Conservation (phyloP, 805 yeast species). For the Saturnispora sanitii region DNA sequence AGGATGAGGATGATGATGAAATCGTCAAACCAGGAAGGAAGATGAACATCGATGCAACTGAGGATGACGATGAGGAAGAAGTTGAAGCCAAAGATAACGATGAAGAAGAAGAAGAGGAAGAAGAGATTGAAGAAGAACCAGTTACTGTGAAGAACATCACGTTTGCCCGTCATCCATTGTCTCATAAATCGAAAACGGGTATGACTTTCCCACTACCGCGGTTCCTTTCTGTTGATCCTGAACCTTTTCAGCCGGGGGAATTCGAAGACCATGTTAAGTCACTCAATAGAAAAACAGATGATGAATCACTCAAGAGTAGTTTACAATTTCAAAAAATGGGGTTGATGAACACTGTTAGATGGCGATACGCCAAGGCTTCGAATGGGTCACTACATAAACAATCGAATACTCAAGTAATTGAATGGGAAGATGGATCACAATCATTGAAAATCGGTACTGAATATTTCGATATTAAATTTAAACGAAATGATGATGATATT, state of each 20-base stretch:
- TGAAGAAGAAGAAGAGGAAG: slow-evolving; percentile 28
- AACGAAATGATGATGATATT: slow-evolving; percentile 59
- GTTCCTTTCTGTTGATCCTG: slow-evolving; percentile 71
- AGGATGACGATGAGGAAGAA: slow-evolving; percentile 21
- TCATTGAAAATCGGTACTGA: slow-evolving; percentile 85
- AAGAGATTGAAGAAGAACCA: slow-evolving; percentile 24
- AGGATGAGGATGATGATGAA: slow-evolving; percentile 4
- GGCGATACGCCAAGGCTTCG: slow-evolving; percentile 82
- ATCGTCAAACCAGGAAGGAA: neutral
- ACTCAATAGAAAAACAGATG: slow-evolving; percentile 26
- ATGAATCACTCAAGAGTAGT: slow-evolving; percentile 36
- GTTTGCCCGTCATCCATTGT: slow-evolving; percentile 43
- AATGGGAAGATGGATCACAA: slow-evolving; percentile 89
- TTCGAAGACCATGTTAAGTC: slow-evolving; percentile 43
- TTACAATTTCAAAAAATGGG: slow-evolving; percentile 26
- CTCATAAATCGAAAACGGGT: slow-evolving; percentile 27
- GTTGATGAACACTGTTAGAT: slow-evolving; percentile 64
- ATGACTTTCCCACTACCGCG: slow-evolving; percentile 64
- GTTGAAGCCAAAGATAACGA: slow-evolving; percentile 30
- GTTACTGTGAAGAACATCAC: slow-evolving; percentile 29
- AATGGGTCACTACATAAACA: slow-evolving; percentile 68
- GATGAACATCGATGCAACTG: slow-evolving; percentile 8
- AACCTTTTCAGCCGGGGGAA: slow-evolving; percentile 66
- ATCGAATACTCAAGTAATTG: slow-evolving; percentile 79
- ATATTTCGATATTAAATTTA: slow-evolving; percentile 64